Evolutionary conservation across 2,329 filamentous ascomycete genomes (phyloP).

Genomic region (Colletotrichum liaoningense): DNA sequence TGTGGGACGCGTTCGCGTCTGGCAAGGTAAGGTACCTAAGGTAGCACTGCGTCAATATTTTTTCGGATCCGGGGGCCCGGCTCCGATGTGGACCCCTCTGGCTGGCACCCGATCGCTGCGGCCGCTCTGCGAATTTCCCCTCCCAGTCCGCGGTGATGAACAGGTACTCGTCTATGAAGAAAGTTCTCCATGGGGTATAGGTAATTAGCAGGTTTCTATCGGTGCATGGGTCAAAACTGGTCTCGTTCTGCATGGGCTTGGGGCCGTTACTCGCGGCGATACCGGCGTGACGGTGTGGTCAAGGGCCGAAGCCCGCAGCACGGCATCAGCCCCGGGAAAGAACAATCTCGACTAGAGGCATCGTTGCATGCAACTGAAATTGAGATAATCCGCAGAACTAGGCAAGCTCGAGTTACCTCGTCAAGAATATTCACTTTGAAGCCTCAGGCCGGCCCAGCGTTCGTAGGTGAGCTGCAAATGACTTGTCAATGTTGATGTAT

Average conservation of each 20-base stretch:
- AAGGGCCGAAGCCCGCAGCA: not conserved
- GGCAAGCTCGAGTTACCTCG: no score
- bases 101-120: not conserved
- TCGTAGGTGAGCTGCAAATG: no score
- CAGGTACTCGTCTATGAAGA: no score
- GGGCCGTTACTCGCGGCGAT: not conserved
- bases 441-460: no score
- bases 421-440: no score
- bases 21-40: not conserved
- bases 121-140: not conserved
- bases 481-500: no score
- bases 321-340: not conserved
- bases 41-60: not conserved
- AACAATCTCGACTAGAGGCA: not conserved
- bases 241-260: not conserved
- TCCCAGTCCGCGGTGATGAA: not conserved
- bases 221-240: not conserved
- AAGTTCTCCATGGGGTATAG: no score
- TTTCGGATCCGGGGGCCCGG: not conserved
- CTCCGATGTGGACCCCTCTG: not conserved
- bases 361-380: not conserved
- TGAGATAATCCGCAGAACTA: not conserved
- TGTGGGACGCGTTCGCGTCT: slow-evolving; percentile 22
- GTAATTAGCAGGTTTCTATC: no score
- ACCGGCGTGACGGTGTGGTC: not conserved